A percentile compares a stretch with the other conserved stretches of the same genome.
Evolutionary conservation across 208 protist species (phyloP).

Genomic region (Trypanosoma lewisi): DNA sequence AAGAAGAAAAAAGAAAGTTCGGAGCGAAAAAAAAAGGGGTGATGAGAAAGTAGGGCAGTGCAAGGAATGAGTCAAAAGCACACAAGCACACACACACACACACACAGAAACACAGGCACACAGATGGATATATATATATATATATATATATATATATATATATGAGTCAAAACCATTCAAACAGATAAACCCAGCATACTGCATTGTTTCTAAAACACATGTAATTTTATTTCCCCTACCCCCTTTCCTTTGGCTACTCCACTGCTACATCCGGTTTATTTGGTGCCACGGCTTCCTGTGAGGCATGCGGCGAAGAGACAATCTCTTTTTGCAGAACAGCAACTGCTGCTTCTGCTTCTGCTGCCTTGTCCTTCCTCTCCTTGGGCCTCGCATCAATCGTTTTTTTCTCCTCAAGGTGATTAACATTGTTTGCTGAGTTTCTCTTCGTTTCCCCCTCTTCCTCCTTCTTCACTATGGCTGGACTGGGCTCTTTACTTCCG

Average conservation of each 20-base stretch:
- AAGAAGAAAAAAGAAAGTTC: conserved; percentile 28
- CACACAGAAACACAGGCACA: too few species aligned
- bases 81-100: too few species aligned
- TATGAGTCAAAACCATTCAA: too few species aligned
- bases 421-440: neutral
- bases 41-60: too few species aligned
- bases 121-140: too few species aligned
- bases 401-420: neutral
- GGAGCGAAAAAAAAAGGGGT: too few species aligned
- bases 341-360: neutral
- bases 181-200: too few species aligned
- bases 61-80: too few species aligned
- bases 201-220: too few species aligned
- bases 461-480: neutral
- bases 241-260: neutral
- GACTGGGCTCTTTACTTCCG: neutral
- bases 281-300: neutral
- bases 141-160: too few species aligned
- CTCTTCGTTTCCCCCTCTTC: conserved; percentile 12
- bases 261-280: neutral
- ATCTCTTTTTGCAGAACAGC: neutral
- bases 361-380: conserved; percentile 1
- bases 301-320: neutral
- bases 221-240: too few species aligned
- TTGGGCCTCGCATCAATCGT: neutral